Base-by-base conservation (phyloP, 768 basidiomycete species). In the Tulasnella sp. region DNA sequence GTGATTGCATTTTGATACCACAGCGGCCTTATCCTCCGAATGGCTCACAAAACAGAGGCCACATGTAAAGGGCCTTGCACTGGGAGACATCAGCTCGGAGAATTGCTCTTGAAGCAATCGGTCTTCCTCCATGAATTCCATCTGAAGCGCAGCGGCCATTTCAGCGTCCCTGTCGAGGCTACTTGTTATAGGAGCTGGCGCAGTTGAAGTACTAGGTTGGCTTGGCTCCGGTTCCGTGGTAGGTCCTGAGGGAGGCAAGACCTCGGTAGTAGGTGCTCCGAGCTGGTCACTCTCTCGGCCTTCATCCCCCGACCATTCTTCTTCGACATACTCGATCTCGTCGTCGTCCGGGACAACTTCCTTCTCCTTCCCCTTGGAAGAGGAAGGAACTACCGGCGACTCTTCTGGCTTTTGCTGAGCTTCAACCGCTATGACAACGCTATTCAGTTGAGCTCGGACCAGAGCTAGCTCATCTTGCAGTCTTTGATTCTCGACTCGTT, bases 31-130 rank as follows among this genome's bases (percentile, higher is more conserved):
- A 67, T 88, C 86, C 54, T 84, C 83, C 0, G 85, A 83, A 64
- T 83, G 80, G 1, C 84, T 80, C 15, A 91, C 89, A 76, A 87
- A 80, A 80, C 90, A 91, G 42, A 91, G 83, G 14, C 83, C 83
- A 78, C 91, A 91, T 42, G 84, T 80, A 76, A 89, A 90, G 64
- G 45, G 6, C 42, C 68, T 54, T 45, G 36, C 29, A 6, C 15
- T 39, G 9, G 64, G 25, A 17, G 34, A 25, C 14, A 68, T 2
- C 15, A 76, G 38, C 19, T 40, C 19, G n/a, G 67, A 39, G 34
- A 37, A 22, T 29, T 42, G 74, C 25, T 38, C n/a, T 15, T 7
- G 22, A 1, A 42, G 36, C 31, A 68, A 29, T 14, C 67, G 19
- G 42, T 64, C 67, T 64, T 76, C 64, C 31, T 76, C 40, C n/a